A percentile compares a stretch with the other conserved stretches of the same genome.
Conservation (phyloP, 352 stramenopile genomes). For the Peronosclerospora sorghi region DNA sequence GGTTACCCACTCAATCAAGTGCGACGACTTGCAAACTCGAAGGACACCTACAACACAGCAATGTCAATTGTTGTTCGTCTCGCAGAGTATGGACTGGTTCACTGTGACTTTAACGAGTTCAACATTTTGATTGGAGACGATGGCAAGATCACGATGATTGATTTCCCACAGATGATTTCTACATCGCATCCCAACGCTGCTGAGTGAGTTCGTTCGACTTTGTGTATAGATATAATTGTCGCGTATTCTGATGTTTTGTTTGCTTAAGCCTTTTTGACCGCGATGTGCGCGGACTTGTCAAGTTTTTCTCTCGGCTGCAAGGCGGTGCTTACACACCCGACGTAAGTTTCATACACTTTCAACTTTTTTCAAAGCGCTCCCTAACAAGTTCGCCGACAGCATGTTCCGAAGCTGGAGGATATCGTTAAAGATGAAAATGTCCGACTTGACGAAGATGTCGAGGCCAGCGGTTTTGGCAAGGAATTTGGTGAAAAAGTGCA, state of each 20-base stretch:
- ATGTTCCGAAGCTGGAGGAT: constrained; percentile 44
- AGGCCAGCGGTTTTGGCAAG: constrained; percentile 72
- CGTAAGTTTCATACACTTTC: constrained; percentile 67
- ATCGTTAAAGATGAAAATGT: constrained; percentile 62
- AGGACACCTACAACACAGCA: constrained; percentile 91
- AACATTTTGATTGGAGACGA: constrained; percentile 97
- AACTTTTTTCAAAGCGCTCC: no score
- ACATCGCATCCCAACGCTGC: constrained; percentile 96
- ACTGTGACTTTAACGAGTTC: constrained; percentile 99
- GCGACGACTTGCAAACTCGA: constrained; percentile 84
- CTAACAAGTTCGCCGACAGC: no score
- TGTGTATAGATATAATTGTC: not conserved
- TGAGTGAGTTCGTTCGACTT: constrained; percentile 67
- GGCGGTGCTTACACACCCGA: constrained; percentile 73
- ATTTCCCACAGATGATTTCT: constrained; percentile 99
- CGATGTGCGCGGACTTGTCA: constrained; percentile 93
- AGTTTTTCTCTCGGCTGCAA: constrained; percentile 89
- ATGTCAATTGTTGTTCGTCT: constrained; percentile 96
- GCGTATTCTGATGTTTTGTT: constrained; percentile 3
- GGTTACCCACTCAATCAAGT: constrained; percentile 95
- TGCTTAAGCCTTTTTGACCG: constrained; percentile 79
- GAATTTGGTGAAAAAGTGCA: constrained; percentile 69
- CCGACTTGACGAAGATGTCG: constrained; percentile 55
- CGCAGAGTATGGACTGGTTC: constrained; percentile 94
- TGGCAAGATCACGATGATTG: constrained; percentile 97